Conservation (phyloP, 495 filamentous ascomycete species). For the Hypoxylon crocopeplum region DNA sequence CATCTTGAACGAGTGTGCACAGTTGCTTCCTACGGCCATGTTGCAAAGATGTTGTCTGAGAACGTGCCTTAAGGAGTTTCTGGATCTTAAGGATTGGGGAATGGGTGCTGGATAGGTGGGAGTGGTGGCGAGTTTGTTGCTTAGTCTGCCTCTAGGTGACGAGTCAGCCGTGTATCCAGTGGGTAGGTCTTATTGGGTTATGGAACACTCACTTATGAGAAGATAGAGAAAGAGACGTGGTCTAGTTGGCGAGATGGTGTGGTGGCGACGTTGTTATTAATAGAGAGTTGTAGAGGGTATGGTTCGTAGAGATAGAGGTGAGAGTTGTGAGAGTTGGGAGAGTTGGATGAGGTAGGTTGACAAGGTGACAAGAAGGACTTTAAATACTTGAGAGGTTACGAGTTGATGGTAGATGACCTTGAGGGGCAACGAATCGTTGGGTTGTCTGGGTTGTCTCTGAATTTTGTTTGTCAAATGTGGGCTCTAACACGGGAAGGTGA, state of each 20-base stretch:
- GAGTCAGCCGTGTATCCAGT: constrained; percentile 3
- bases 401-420: constrained; percentile 26
- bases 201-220: constrained; percentile 16
- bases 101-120: constrained; percentile 5
- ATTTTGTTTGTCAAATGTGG: constrained; percentile 40
- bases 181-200: background rate
- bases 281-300: no score
- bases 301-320: constrained; percentile 3
- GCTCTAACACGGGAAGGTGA: constrained; percentile 20
- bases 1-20: constrained; percentile 74
- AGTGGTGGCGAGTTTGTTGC: constrained; percentile 3
- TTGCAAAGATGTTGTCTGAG: constrained; percentile 23
- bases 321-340: background rate
- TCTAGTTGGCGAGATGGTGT: no score
- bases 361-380: constrained; percentile 8
- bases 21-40: constrained; percentile 70
- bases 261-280: no score
- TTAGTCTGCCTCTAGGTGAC: constrained; percentile 13
- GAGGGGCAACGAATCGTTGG: constrained; percentile 30
- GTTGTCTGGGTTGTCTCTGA: no score
- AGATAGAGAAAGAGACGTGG: background rate
- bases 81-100: constrained; percentile 1
- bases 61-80: constrained; percentile 5
- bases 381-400: constrained; percentile 24
- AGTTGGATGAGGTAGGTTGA: background rate